phyloP scores from a whole-genome alignment of 441 rosid genomes.

The Syzygium syzygioides region DNA sequence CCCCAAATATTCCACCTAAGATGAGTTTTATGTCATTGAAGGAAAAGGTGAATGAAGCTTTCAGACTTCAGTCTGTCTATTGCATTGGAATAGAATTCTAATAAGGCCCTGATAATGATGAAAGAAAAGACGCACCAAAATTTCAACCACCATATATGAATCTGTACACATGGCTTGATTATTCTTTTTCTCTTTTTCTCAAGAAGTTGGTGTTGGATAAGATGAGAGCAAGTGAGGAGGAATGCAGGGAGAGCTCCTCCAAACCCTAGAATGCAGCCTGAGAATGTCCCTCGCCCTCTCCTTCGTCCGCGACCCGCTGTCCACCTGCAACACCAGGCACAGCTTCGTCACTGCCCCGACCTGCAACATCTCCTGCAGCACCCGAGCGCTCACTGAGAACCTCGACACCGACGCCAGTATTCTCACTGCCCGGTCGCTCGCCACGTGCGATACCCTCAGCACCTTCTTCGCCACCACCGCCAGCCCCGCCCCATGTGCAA shows the following conservation, averaged over 20 bases:
- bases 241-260: slow-evolving; percentile 41
- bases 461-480: slow-evolving; percentile 52
- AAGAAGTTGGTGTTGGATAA: slow-evolving; percentile 28
- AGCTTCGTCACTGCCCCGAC: slow-evolving; percentile 47
- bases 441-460: slow-evolving; percentile 41
- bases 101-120: not conserved
- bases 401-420: slow-evolving; percentile 28
- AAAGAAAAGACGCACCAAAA: not conserved
- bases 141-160: not conserved
- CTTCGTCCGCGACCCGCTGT: slow-evolving; percentile 21
- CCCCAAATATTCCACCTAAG: not conserved
- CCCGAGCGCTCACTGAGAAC: slow-evolving; percentile 27
- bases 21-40: not conserved
- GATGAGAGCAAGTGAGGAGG: slow-evolving; percentile 31
- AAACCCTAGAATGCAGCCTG: slow-evolving; percentile 36
- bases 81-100: not conserved
- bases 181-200: not conserved
- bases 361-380: slow-evolving; percentile 48
- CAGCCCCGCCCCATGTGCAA: slow-evolving; percentile 40
- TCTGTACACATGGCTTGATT: not conserved
- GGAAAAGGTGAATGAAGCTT: not conserved
- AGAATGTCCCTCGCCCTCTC: slow-evolving; percentile 41
- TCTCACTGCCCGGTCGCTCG: slow-evolving; percentile 37
- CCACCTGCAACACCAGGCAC: slow-evolving; percentile 39
- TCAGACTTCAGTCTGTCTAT: not conserved